phyloP scores from a whole-genome alignment of 768 basidiomycete species.

The Kwoniella mangroviensis region DNA sequence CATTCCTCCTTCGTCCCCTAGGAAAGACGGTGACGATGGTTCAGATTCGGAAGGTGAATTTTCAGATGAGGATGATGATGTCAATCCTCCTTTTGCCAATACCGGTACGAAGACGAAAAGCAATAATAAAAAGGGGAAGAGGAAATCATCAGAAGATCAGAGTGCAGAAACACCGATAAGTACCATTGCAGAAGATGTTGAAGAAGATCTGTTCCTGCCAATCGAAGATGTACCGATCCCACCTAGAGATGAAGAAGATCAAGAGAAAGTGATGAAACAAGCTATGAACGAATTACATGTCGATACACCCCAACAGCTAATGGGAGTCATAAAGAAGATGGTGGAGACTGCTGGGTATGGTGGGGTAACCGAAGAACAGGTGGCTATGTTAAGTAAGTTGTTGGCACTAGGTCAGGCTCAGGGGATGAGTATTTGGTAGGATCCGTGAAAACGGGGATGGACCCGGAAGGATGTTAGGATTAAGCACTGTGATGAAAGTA shows the following conservation, averaged over 20 bases:
- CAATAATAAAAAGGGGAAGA: constrained; percentile 6
- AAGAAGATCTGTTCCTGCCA: constrained; percentile 40
- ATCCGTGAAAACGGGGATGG: no score
- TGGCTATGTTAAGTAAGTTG: constrained; percentile 29
- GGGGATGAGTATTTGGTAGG: constrained; percentile 26
- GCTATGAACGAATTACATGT: constrained; percentile 37
- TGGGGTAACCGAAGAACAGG: constrained; percentile 32
- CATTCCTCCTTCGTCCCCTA: constrained; percentile 28
- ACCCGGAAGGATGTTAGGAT: no score
- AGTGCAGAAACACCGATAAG: constrained; percentile 6
- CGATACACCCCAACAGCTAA: constrained; percentile 34
- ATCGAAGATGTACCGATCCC: constrained; percentile 41
- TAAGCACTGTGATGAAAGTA: no score
- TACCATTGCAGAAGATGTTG: constrained; percentile 26
- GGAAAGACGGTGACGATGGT: constrained; percentile 9
- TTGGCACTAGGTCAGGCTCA: constrained; percentile 28
- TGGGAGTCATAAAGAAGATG: constrained; percentile 36
- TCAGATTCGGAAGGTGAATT: constrained; percentile 20
- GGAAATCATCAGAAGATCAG: neutral
- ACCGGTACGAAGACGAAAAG: neutral
- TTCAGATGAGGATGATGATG: constrained; percentile 24
- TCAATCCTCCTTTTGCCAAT: neutral
- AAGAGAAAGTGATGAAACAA: constrained; percentile 28
- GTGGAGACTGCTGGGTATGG: constrained; percentile 34
- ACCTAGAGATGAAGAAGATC: constrained; percentile 20